Base-by-base conservation (phyloP, 2,329 filamentous ascomycete species). In the Colletotrichum abscissum region DNA sequence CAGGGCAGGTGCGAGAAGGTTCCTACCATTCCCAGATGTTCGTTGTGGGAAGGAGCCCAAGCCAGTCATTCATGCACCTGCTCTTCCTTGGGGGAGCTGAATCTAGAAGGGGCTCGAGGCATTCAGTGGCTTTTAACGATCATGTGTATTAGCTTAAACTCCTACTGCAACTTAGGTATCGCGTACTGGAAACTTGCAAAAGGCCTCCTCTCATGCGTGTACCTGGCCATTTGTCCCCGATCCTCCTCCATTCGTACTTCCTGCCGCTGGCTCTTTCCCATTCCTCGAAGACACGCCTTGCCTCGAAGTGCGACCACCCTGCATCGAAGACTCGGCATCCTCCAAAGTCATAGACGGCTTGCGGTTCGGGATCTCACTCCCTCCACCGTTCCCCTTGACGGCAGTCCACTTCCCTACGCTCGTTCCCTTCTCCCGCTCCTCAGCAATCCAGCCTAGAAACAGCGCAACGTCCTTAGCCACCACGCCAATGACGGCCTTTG, bases 381-480 rank as follows among this genome's bases (percentile, higher is more conserved):
- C 67, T 9, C 69, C 56, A 22, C 69, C 58, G 22, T 67, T 67
- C 4, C 71, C 71, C 28, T 73, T 73, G 62, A 73, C 56, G 35
- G 71, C 67, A 14, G 71, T 73, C 71, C 71, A 73, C 67, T 73
- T 73, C 46, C 71, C 71, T 5, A 73, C 71, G 24, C 71, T 73
- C 49, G 71, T 73, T 19, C 71, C 71, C n/a, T 73, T 66, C 67
- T 73, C 75, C 76, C 88, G 83, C 80, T 88, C 84, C 69, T 78
- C 79, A 2, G 81, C 83, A 65, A 92, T 85, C 92, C 92, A 95
- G 3, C 82, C 81, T 75, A 94, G 79, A 76, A 94, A 94, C 76
- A 92, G 83, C 5, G 90, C 89, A 7, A 95, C 93, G 79, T 95
- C 93, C 82, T 94, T 93, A 22, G 89, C 89, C 62, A 95, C 86